Conservation (phyloP, 1,139 yeast genomes). For the Debaryomyces sp. region DNA sequence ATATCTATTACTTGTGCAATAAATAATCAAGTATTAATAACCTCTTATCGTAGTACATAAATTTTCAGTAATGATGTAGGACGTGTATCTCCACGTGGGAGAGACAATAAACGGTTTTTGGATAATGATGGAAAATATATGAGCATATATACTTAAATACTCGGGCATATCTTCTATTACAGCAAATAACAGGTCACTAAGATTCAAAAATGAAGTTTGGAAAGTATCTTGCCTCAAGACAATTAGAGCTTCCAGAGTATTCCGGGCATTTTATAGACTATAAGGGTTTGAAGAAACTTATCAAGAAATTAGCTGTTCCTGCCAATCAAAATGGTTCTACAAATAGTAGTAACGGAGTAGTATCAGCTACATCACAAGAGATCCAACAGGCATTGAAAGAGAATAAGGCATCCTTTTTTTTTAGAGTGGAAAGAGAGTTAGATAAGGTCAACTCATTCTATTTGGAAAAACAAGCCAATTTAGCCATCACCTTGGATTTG, state of each 20-base stretch:
- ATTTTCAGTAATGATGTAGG: neutral
- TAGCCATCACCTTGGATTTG: slow-evolving; percentile 75
- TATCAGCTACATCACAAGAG: slow-evolving; percentile 26
- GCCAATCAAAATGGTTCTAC: slow-evolving; percentile 10
- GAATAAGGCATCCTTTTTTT: slow-evolving; percentile 91
- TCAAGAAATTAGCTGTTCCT: slow-evolving; percentile 64
- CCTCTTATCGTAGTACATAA: neutral
- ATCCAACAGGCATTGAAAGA: slow-evolving; percentile 73
- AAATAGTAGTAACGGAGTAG: slow-evolving; percentile 17
- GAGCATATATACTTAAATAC: neutral
- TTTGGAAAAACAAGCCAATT: slow-evolving; percentile 85
- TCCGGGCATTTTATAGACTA: slow-evolving; percentile 92
- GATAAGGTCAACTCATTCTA: slow-evolving; percentile 93
- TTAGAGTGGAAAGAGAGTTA: slow-evolving; percentile 87
- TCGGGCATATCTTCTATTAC: neutral
- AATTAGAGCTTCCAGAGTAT: slow-evolving; percentile 92
- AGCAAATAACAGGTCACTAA: neutral
- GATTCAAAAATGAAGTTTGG: slow-evolving; percentile 74
- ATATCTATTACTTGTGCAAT: slow-evolving; percentile 3
- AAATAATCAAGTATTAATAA: slow-evolving; percentile 1
- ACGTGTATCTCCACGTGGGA: slow-evolving; percentile 13
- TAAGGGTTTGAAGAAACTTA: slow-evolving; percentile 83
- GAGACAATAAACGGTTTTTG: neutral
- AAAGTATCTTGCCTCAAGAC: slow-evolving; percentile 90
- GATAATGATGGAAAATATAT: neutral